Evolutionary conservation across 2,329 filamentous ascomycete genomes (phyloP).

Genomic region (Botryosphaeria dothidea): DNA sequence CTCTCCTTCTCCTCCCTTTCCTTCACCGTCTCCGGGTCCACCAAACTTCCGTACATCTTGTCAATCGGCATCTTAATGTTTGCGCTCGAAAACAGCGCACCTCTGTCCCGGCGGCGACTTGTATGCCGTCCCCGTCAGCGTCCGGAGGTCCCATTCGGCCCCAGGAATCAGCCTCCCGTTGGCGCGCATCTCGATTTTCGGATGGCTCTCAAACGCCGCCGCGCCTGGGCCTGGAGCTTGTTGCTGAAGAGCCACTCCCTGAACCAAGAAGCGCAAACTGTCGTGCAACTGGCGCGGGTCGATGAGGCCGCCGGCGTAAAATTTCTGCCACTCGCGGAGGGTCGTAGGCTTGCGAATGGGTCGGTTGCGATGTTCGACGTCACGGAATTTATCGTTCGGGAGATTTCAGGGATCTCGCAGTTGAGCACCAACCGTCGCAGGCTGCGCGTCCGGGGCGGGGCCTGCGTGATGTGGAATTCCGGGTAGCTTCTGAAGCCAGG

Average conservation of each 20-base stretch:
- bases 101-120: background rate
- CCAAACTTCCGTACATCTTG: background rate
- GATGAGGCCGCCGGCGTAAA: background rate
- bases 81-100: background rate
- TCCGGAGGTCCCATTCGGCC: constrained; percentile 5
- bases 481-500: constrained; percentile 3
- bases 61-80: background rate
- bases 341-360: background rate
- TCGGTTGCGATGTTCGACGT: background rate
- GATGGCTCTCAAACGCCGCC: constrained; percentile 2
- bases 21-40: background rate
- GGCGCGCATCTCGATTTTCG: background rate
- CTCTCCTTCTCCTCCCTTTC: background rate
- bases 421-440: background rate
- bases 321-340: background rate
- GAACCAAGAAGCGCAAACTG: background rate
- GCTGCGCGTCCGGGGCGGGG: constrained; percentile 3
- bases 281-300: background rate
- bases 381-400: background rate
- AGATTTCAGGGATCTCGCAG: background rate
- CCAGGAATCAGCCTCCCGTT: background rate
- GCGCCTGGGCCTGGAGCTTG: background rate
- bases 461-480: constrained; percentile 6
- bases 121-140: background rate
- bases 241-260: background rate